Evolutionary conservation across 768 basidiomycete genomes (phyloP), one percentile per base, ranked within the genome.

Genomic region (Filobasidium wieringae): DNA sequence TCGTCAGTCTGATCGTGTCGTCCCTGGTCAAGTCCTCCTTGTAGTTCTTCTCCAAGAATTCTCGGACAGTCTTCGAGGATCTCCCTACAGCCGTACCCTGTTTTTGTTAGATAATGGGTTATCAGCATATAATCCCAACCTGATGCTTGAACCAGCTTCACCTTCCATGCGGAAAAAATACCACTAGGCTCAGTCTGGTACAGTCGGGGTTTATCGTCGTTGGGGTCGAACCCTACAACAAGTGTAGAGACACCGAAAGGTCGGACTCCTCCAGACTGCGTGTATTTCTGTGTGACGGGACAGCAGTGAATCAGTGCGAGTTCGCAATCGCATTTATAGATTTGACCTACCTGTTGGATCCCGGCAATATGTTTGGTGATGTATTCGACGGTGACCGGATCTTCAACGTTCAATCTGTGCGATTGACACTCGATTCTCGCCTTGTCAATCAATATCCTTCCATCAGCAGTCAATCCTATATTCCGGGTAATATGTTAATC

Each of bases 161-260:
- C 92, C 84, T 97, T 99, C 95, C 95, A 99, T 31, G 90, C 89
- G 64, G 87, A 90, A 76, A 92, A 97, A 63, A 96, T 97, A 19
- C 95, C 95, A 70, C 87, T 88, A 0, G 95, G 95, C 74, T 99
- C 95, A 11, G 95, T 97, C 76, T 91, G 86, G 75, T 96, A 99
- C 31, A 99, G 77, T 56, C 87, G 83, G 43, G 95, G 95, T 61
- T 79, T 80, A 43, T 79, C 79, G 68, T 93, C 92, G 72, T 93
- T 78, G 19, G 92, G 93, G 72, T 99, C 93, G 72, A 97, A 99
- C 43, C 95, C 95, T 63, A 96, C 83, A 62, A 99, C 87, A 51
- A 99, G 80, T 9, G 92, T 96, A 14, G 93, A 92, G 66, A 97
- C 91, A 64, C 95, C 95, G 68, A 99, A 99, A 27, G 95, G 95